These are phyloP conservation scores for Zizania palustris DNA, from an alignment of 202 grass and related monocot genomes.

Conservation along the genomic window DNA sequence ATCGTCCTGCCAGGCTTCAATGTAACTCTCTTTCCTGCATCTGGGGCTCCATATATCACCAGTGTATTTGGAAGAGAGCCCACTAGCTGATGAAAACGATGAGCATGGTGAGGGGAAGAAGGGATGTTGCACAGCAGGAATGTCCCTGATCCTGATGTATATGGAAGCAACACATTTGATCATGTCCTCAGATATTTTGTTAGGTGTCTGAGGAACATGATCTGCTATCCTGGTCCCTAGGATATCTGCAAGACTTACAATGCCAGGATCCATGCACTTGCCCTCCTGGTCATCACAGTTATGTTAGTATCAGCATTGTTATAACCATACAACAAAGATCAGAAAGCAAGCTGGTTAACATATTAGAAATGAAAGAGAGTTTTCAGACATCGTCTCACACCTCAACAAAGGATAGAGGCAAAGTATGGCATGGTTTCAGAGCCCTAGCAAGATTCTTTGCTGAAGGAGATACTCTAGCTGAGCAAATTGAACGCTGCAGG, in stretches of 20 bases:
- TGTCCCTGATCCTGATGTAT: conserved; percentile 61
- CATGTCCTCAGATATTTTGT: conserved; percentile 94
- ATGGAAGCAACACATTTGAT: conserved; percentile 78
- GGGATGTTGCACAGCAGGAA: conserved; percentile 34
- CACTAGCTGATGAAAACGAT: conserved; percentile 78
- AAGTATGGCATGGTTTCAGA: conserved; percentile 79
- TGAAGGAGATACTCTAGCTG: conserved; percentile 70
- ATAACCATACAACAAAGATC: conserved; percentile 1
- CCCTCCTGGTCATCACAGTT: conserved; percentile 55
- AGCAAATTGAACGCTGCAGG: conserved; percentile 67
- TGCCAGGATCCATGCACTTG: conserved; percentile 43
- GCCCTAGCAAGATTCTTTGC: conserved; percentile 69
- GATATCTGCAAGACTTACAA: conserved; percentile 87
- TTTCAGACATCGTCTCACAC: conserved; percentile 40
- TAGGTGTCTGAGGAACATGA: conserved; percentile 90
- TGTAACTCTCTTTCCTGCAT: conserved; percentile 69
- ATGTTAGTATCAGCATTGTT: conserved; percentile 17
- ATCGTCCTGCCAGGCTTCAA: conserved; percentile 55
- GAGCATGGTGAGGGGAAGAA: conserved; percentile 82
- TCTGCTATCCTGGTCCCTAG: conserved; percentile 85
- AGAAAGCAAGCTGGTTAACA: conserved; percentile 8
- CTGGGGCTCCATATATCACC: conserved; percentile 74
- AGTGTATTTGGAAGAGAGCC: conserved; percentile 65
- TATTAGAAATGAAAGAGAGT: not conserved
- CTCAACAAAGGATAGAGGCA: conserved; percentile 75